Percentiles rank a stretch among this genome's conserved stretches.
phyloP scores from a whole-genome alignment of 2,329 filamentous ascomycete genomes.

The Colletotrichum sp. region DNA sequence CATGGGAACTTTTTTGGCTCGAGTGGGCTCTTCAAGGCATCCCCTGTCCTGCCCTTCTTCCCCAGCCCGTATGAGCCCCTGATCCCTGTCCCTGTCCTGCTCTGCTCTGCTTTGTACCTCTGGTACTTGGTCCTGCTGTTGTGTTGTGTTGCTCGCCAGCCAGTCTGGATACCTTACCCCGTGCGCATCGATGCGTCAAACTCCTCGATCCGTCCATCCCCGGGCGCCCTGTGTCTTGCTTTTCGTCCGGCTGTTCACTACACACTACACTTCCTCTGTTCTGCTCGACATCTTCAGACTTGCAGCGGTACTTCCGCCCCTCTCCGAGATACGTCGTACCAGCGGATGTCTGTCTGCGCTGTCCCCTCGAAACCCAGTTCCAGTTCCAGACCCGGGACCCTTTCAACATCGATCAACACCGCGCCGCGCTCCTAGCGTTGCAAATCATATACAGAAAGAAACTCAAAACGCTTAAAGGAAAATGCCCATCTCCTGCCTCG shows the following conservation, averaged over 20 bases:
- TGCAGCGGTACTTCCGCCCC: neutral
- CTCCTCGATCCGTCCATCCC: neutral
- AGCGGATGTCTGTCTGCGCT: neutral
- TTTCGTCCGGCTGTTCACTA: neutral
- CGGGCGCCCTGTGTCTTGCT: neutral
- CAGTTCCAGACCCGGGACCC: neutral
- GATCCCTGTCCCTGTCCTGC: neutral
- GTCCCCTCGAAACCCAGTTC: neutral
- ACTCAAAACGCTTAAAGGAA: neutral
- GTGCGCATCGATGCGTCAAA: neutral
- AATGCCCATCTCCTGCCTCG: neutral
- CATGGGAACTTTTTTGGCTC: conserved; percentile 19
- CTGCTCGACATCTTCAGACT: neutral
- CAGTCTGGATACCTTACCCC: conserved; percentile 1
- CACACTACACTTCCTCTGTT: neutral
- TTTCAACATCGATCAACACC: neutral
- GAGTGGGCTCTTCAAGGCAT: neutral
- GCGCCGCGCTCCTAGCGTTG: neutral
- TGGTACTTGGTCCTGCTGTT: neutral
- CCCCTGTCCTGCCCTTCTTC: neutral
- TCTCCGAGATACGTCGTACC: neutral
- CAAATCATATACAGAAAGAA: neutral
- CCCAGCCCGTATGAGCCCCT: conserved; percentile 3
- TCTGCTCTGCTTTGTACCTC: neutral
- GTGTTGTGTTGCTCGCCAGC: neutral